Conservation (phyloP, 176 grass and related monocot genomes). For the Typha latifolia region DNA sequence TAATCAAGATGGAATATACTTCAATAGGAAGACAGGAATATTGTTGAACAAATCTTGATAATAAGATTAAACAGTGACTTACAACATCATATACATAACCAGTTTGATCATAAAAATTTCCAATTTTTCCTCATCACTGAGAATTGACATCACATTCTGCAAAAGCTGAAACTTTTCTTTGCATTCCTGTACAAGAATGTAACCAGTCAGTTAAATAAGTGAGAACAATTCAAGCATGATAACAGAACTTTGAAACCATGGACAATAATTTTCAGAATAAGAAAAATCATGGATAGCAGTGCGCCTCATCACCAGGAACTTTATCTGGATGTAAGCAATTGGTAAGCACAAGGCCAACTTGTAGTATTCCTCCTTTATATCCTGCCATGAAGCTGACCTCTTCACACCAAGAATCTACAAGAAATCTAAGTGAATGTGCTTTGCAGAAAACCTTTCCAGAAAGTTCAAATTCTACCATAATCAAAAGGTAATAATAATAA, state of each 20-base stretch:
- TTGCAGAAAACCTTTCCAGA: not conserved
- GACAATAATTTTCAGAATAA: not conserved
- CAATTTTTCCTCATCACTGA: not conserved
- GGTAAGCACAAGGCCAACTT: not conserved
- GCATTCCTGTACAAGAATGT: not conserved
- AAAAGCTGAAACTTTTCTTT: constrained; percentile 8
- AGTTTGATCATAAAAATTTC: constrained; percentile 7
- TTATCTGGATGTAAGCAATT: not conserved
- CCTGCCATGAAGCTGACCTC: not conserved
- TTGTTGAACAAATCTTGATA: not conserved
- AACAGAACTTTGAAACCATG: not conserved
- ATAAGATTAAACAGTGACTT: not conserved
- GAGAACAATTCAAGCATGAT: not conserved
- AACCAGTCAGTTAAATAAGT: not conserved
- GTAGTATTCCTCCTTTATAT: not conserved
- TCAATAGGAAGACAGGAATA: not conserved
- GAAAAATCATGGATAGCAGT: not conserved
- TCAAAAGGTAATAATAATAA: no score
- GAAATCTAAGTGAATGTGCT: not conserved
- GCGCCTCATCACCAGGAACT: not conserved
- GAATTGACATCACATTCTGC: constrained; percentile 4
- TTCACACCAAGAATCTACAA: not conserved
- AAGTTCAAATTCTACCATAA: no score
- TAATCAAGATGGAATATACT: not conserved
- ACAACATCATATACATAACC: constrained; percentile 7